Evolutionary conservation across 2,329 filamentous ascomycete genomes (phyloP).

Genomic region (Trichocomaceae sp.): DNA sequence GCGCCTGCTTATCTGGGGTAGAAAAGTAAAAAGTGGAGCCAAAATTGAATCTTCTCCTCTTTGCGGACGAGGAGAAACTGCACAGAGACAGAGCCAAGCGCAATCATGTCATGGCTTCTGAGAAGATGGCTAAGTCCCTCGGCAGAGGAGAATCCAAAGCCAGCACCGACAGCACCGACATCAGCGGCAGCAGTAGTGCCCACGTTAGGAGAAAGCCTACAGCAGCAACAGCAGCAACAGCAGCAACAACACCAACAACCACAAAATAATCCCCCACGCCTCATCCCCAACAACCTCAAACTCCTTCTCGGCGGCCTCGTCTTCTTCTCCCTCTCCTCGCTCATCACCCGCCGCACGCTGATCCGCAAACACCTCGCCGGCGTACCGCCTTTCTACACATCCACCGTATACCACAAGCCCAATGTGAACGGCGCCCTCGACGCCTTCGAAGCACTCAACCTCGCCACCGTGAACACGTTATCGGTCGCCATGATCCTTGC

Average conservation of each 20-base stretch:
- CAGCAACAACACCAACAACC: conserved; percentile 11
- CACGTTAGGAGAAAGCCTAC: neutral
- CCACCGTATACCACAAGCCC: conserved; percentile 39
- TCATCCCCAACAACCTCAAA: conserved; percentile 28
- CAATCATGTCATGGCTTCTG: conserved; percentile 12
- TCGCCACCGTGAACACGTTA: conserved; percentile 80
- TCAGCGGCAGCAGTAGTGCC: neutral
- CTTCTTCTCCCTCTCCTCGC: conserved; percentile 66
- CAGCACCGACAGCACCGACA: neutral
- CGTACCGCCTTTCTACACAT: conserved; percentile 63
- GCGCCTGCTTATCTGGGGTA: neutral
- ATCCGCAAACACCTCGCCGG: conserved; percentile 54
- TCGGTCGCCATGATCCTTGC: conserved; percentile 67
- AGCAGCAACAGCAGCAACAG: neutral
- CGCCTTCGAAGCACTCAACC: conserved; percentile 72
- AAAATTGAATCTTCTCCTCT: neutral
- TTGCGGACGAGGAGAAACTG: neutral
- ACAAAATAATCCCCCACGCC: neutral
- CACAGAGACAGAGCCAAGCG: neutral
- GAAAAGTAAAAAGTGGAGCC: neutral
- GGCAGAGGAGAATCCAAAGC: conserved; percentile 1
- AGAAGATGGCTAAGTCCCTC: conserved; percentile 9
- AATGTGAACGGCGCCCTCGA: conserved; percentile 60
- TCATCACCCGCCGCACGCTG: conserved; percentile 66
- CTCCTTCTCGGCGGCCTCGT: conserved; percentile 68